Evolutionary conservation across 345 rosid species (phyloP), one percentile per base, ranked within the genome.

Genomic region (Eucalyptus pauciflora): DNA sequence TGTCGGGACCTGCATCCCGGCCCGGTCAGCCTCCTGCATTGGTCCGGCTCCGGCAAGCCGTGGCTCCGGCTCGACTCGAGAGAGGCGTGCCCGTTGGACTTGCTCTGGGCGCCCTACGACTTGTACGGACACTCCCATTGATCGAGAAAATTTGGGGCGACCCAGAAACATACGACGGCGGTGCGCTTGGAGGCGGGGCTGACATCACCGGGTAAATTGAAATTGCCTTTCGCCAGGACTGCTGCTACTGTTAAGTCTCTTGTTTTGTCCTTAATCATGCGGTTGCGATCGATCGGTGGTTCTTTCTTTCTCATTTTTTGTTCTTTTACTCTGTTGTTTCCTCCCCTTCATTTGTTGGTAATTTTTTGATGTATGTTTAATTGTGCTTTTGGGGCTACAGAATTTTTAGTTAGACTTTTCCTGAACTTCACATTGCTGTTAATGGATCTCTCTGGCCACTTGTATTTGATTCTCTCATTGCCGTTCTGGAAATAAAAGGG

Each of bases 11-110:
- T 96, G 88, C 98, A 96, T 86, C 94, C 97, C 18, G 98, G 98
- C 87, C 95, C 97, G 17, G 95, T 94, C 46, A 96, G 98, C 88
- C 93, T 96, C 54, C 89, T 96, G 52, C 98, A 96, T 91, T 96
- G 98, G 98, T 96, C 98, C 24, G 98, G 98, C 67, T 94, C 96
- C 89, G 98, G 98, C 69, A 96, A 96, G 91, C 98, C 97, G 15
- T 96, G 98, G 98, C 90, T 94, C 83, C 91, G 98, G 91, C 94
- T 96, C 17, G 97, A 94, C 89, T 94, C 98, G 1, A 92, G 93
- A 90, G 91, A 91, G 71, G 93, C 97, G 43, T 96, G 98, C 89
- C 97, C 97, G 5, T 91, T 96, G 33, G 98, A 96, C 43, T 91
- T 92, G 15, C 90, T 94, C 2, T 96, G 98, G 98, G 93, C 94